Conservation (phyloP, 2,329 filamentous ascomycete species). For the Pseudopithomyces maydicus region DNA sequence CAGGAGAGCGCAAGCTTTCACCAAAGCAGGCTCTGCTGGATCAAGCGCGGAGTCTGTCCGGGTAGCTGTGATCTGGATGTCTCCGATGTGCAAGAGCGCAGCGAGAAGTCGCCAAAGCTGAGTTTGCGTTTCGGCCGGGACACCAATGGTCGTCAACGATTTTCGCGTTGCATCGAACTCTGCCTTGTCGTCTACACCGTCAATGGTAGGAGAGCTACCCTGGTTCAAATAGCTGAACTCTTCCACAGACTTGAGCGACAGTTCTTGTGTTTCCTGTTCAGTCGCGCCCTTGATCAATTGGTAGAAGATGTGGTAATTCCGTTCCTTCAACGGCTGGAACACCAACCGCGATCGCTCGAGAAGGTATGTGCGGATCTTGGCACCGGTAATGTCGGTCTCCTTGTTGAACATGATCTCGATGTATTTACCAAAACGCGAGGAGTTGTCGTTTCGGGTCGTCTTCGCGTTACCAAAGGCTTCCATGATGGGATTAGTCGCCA, state of each 20-base stretch:
- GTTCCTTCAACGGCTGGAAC: conserved; percentile 95
- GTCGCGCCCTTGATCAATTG: conserved; percentile 93
- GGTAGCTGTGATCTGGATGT: conserved; percentile 92
- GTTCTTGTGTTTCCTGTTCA: conserved; percentile 78
- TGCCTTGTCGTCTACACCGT: conserved; percentile 92
- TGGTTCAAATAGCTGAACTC: conserved; percentile 97
- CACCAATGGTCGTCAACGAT: conserved; percentile 86
- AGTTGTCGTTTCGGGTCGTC: conserved; percentile 99
- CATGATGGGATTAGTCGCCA: conserved; percentile 99
- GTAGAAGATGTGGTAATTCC: conserved; percentile 99
- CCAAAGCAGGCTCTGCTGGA: conserved; percentile 78
- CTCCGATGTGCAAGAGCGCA: conserved; percentile 90
- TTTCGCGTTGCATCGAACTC: conserved; percentile 89
- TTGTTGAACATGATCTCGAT: conserved; percentile 99
- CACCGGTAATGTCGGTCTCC: conserved; percentile 93
- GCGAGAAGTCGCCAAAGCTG: conserved; percentile 91
- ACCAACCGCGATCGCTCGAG: conserved; percentile 94
- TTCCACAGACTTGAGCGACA: conserved; percentile 80
- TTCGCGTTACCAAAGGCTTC: conserved; percentile 99
- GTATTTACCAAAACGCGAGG: conserved; percentile 98
- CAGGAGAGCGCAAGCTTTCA: conserved; percentile 80
- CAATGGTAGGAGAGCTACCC: conserved; percentile 86
- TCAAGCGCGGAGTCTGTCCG: conserved; percentile 85
- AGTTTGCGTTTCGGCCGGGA: conserved; percentile 72
- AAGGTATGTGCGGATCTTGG: conserved; percentile 94